These are phyloP conservation scores for Curvularia sp. DNA, from an alignment of 2,329 filamentous ascomycete genomes.

Conservation along the genomic window DNA sequence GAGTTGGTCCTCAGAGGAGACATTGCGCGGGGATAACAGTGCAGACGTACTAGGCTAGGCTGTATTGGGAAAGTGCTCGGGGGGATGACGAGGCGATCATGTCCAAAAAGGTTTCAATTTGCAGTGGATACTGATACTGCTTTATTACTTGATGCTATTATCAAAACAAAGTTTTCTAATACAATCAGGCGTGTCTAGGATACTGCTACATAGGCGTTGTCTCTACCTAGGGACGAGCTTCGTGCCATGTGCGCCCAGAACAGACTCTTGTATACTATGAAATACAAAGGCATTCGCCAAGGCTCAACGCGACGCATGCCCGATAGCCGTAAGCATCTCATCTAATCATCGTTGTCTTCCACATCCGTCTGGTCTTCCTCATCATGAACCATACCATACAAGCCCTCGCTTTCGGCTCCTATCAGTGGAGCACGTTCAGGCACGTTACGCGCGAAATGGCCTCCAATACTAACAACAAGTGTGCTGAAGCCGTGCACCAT, in stretches of 20 bases:
- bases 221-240: background rate
- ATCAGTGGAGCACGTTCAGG: constrained; percentile 60
- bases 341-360: constrained; percentile 9
- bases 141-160: background rate
- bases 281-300: background rate
- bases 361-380: constrained; percentile 28
- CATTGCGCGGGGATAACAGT: constrained; percentile 14
- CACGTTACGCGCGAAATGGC: constrained; percentile 57
- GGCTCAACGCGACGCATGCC: background rate
- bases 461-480: constrained; percentile 57
- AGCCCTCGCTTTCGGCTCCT: constrained; percentile 58
- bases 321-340: background rate
- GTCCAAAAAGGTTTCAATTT: background rate
- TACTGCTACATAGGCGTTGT: background rate
- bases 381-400: constrained; percentile 61
- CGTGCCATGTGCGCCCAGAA: background rate
- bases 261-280: background rate
- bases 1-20: background rate
- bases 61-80: constrained; percentile 14
- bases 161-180: background rate
- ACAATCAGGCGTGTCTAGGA: background rate
- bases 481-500: constrained; percentile 64
- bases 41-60: constrained; percentile 8
- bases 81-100: background rate
- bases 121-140: background rate